Conservation (phyloP, 2,329 filamentous ascomycete species). For the Falciphora oryzae region DNA sequence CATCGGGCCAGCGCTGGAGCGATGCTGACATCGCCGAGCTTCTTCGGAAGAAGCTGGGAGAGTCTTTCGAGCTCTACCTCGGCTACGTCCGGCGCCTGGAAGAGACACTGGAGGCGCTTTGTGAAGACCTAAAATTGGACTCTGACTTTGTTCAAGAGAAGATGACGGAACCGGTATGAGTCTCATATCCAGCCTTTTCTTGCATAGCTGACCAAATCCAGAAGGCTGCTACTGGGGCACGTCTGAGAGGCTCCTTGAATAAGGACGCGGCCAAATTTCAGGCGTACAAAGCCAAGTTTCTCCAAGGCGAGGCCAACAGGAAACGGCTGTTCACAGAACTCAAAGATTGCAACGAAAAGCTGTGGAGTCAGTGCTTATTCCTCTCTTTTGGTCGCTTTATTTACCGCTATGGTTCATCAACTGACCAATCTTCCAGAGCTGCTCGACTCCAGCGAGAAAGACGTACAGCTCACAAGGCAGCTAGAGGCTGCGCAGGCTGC, state of each 20-base stretch:
- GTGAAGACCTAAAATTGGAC: background rate
- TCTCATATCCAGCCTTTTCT: too few relatives aligned
- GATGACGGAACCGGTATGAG: background rate
- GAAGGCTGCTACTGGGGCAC: background rate
- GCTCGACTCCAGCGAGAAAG: constrained; percentile 1
- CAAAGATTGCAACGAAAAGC: background rate
- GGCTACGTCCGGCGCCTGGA: background rate
- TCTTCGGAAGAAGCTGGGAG: background rate
- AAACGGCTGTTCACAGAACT: background rate
- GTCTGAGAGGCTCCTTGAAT: background rate
- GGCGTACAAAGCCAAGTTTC: background rate
- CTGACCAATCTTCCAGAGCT: background rate
- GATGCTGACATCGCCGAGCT: background rate
- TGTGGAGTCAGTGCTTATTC: background rate
- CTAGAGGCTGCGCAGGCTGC: background rate
- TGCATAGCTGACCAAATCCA: too few relatives aligned
- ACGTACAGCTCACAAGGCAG: background rate
- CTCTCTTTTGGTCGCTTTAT: background rate
- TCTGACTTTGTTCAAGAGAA: background rate
- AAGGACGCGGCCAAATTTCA: background rate
- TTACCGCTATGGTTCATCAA: too few relatives aligned
- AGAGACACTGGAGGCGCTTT: background rate
- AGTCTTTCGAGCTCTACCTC: constrained; percentile 4
- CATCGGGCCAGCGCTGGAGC: background rate
- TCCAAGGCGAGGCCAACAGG: background rate